phyloP scores from a whole-genome alignment of 768 basidiomycete genomes.

The Psilocybe cubensis region DNA sequence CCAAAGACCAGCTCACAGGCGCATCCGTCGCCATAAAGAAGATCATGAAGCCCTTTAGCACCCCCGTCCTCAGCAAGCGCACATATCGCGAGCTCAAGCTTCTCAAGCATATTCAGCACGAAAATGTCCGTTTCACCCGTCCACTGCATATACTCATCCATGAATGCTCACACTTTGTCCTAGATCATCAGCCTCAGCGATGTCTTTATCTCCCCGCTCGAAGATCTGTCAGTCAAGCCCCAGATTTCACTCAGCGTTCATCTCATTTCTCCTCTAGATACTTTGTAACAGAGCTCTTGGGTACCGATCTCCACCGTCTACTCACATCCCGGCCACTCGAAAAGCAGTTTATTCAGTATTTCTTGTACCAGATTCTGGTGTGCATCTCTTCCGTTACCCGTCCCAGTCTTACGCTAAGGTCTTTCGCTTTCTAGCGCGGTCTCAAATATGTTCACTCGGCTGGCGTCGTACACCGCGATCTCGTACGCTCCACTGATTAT shows the following conservation, averaged over 20 bases:
- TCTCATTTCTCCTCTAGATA: slow-evolving; percentile 58
- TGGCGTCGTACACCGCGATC: slow-evolving; percentile 96
- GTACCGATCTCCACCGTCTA: slow-evolving; percentile 96
- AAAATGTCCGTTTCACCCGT: slow-evolving; percentile 63
- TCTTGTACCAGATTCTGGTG: slow-evolving; percentile 97
- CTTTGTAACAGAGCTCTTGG: slow-evolving; percentile 98
- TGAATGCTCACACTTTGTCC: slow-evolving; percentile 4
- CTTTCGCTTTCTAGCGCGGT: slow-evolving; percentile 65
- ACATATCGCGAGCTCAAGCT: slow-evolving; percentile 98
- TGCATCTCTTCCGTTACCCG: slow-evolving; percentile 24
- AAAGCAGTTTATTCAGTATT: slow-evolving; percentile 99
- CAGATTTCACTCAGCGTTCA: background rate
- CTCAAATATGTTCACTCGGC: slow-evolving; percentile 99
- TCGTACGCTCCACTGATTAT: slow-evolving; percentile 52
- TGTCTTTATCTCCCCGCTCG: slow-evolving; percentile 99
- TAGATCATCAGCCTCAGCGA: slow-evolving; percentile 99
- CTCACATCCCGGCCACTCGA: slow-evolving; percentile 96
- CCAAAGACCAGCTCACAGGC: slow-evolving; percentile 93
- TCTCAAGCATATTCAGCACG: slow-evolving; percentile 97
- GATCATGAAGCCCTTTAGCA: slow-evolving; percentile 99
- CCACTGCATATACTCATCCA: background rate
- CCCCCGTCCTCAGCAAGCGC: slow-evolving; percentile 96
- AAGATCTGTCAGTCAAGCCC: slow-evolving; percentile 77
- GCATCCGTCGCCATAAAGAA: slow-evolving; percentile 99
- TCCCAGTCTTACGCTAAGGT: slow-evolving; percentile 3